Base-by-base conservation (phyloP, 768 basidiomycete genomes). In the Daedalea quercina region DNA sequence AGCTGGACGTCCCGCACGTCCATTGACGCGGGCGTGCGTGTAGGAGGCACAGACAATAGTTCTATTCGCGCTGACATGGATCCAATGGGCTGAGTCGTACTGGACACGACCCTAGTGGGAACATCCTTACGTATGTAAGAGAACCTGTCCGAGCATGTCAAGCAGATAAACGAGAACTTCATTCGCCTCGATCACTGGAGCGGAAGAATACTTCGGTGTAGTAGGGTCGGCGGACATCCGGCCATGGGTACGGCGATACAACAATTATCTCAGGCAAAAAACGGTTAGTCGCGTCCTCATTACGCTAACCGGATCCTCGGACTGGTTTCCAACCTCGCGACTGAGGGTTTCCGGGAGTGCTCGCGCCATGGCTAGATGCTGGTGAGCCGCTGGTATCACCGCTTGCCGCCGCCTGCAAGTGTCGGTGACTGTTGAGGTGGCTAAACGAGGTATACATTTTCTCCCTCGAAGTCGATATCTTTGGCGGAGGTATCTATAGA, bases 401-500 rank as follows among this genome's bases (percentile, higher is more conserved):
- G 37, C 52, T 54, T 9, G 60, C 52, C 6, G 51, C 31, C 9
- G 47, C 25, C 35, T 47, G 48, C 42, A 34, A 24, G 54, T 49
- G 34, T 57, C 48, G 41, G 55, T 55, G 20, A 53, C 46, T 34
- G 12, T 28, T 43, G 40, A 17, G 40, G 6, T 15, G 19, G 37
- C 11, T 28, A 20, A 31, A 55, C 12, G 57, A 57, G 13, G 52
- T 51, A 53, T 66, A 69, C 15, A 68, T 51, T 47, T 53, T 57
- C 45, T 55, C 53, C 35, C 62, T 57, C n/a, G 54, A 52, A 12
- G 53, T 24, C 17, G 59, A 44, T 19, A 53, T 53, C 9, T 54
- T 54, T 23, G 68, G 68, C 3, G 62, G 64, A 17, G 61, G 51
- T 46, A 70, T 63, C 69, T 70, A 34, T 19, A 15, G 42, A 24